Base-by-base conservation (phyloP, 2,329 filamentous ascomycete species). In the Aspergillus pseudonomiae region DNA sequence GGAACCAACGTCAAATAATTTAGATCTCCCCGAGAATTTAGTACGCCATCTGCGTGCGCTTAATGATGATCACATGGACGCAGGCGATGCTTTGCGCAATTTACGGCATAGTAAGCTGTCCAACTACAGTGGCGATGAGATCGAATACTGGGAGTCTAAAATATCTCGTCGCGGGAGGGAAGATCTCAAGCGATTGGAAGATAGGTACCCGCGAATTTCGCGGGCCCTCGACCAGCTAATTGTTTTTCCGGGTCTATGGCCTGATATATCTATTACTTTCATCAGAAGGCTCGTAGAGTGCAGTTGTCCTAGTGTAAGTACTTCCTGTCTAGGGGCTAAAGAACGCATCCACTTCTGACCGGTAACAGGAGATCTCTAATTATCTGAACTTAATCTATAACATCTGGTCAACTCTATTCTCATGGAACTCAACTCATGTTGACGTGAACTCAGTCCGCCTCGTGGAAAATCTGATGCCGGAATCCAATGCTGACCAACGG, bases 51-150 rank as follows among this genome's bases (percentile, higher is more conserved):
- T 63, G 14, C 54, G 28, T 28, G 14, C 30, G 6, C 19, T 57
- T n/a, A 30, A 36, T 16, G 57, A 63, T 50, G 30, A 36, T 5
- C 14, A 57, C 3, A 60, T 63, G 21, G 26, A 41, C 16, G 28
- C 55, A n/a, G 58, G 58, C 34, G 57, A 63, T 60, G 28, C 60
- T 32, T 54, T 60, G n/a, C 58, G 54, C 12, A 63, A 63, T 30
- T 39, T 57, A 41, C 19, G 46, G 9, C 45, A 63, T 46, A 57
- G 58, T 41, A 54, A 57, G 9, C 30, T 30, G 53, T 30, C 53
- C 6, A n/a, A 32, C 26, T 32, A 50, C 28, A 16, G 6, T 3
- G 9, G 21, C 19, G 3, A 21, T n/a, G 32, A 63, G 24, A 30
- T 57, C 9, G 21, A 34, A 16, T 63, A 60, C 39, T 63, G 36